A percentile compares a stretch with the other conserved stretches of the same genome.
Evolutionary conservation across 2,329 filamentous ascomycete genomes (phyloP).

Genomic region (Microcera coccophila): DNA sequence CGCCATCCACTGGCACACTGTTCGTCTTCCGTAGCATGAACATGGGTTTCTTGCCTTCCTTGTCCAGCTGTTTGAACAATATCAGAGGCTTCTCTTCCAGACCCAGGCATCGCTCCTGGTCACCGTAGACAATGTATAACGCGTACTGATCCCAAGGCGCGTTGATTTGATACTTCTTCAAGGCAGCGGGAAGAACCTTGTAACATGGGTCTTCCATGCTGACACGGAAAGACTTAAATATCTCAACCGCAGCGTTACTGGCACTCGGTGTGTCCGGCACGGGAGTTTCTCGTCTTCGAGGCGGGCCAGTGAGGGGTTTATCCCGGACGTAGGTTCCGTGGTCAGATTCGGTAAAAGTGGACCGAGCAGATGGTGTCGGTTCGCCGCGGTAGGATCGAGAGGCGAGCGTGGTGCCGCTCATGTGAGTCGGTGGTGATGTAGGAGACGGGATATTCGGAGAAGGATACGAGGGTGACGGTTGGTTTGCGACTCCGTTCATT

Average conservation of each 20-base stretch:
- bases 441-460: slow-evolving; percentile 68
- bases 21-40: slow-evolving; percentile 85
- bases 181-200: slow-evolving; percentile 89
- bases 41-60: slow-evolving; percentile 97
- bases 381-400: slow-evolving; percentile 59
- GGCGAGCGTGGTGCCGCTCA: slow-evolving; percentile 54
- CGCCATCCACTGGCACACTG: slow-evolving; percentile 49
- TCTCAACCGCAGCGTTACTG: slow-evolving; percentile 70
- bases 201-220: slow-evolving; percentile 98
- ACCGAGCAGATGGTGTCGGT: slow-evolving; percentile 50
- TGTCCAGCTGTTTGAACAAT: slow-evolving; percentile 94
- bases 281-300: slow-evolving; percentile 59
- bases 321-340: slow-evolving; percentile 31
- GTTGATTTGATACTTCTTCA: slow-evolving; percentile 98
- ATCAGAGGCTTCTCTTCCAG: slow-evolving; percentile 92
- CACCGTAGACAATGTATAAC: slow-evolving; percentile 97
- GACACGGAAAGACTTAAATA: slow-evolving; percentile 98
- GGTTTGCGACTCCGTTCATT: slow-evolving; percentile 60
- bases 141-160: slow-evolving; percentile 97
- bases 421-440: slow-evolving; percentile 59
- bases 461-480: slow-evolving; percentile 52
- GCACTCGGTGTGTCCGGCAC: slow-evolving; percentile 57
- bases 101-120: slow-evolving; percentile 89
- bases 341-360: slow-evolving; percentile 53
- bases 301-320: slow-evolving; percentile 35